Conservation (phyloP, 306 rosid genomes). For the Pterocarpus santalinus region DNA sequence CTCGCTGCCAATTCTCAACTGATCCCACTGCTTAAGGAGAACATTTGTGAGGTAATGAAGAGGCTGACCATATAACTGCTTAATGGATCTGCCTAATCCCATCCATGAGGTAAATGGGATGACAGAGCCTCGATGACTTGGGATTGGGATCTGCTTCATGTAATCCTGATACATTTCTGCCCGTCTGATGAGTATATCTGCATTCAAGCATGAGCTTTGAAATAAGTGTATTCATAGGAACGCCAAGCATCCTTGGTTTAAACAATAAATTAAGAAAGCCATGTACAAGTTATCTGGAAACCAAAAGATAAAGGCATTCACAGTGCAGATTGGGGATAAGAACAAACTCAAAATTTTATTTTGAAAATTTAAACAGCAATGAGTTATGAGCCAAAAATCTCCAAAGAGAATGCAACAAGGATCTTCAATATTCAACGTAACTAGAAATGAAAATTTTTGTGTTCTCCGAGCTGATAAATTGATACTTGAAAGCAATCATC, state of each 20-base stretch:
- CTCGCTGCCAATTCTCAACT: slow-evolving; percentile 68
- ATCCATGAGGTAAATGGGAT: slow-evolving; percentile 87
- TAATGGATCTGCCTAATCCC: slow-evolving; percentile 85
- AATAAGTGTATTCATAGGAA: slow-evolving; percentile 14
- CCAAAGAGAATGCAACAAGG: no score
- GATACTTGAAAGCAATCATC: slow-evolving; percentile 21
- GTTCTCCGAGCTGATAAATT: slow-evolving; percentile 19
- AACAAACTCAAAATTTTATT: background rate
- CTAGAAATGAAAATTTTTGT: background rate
- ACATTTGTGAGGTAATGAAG: slow-evolving; percentile 91
- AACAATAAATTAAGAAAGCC: background rate
- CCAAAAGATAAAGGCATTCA: background rate
- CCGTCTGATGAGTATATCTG: slow-evolving; percentile 69
- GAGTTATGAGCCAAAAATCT: no score
- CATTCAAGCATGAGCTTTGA: slow-evolving; percentile 28
- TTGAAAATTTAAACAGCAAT: no score
- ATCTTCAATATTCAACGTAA: no score
- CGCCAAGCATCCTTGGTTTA: slow-evolving; percentile 8
- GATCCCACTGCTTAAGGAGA: slow-evolving; percentile 91
- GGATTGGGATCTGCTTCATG: slow-evolving; percentile 89
- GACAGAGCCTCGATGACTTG: slow-evolving; percentile 75
- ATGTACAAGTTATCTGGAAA: slow-evolving; percentile 10
- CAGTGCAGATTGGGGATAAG: background rate
- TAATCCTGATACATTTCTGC: slow-evolving; percentile 95
- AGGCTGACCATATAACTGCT: slow-evolving; percentile 86